Conservation (phyloP, 2,329 filamentous ascomycete genomes). For the Geosmithia flava region DNA sequence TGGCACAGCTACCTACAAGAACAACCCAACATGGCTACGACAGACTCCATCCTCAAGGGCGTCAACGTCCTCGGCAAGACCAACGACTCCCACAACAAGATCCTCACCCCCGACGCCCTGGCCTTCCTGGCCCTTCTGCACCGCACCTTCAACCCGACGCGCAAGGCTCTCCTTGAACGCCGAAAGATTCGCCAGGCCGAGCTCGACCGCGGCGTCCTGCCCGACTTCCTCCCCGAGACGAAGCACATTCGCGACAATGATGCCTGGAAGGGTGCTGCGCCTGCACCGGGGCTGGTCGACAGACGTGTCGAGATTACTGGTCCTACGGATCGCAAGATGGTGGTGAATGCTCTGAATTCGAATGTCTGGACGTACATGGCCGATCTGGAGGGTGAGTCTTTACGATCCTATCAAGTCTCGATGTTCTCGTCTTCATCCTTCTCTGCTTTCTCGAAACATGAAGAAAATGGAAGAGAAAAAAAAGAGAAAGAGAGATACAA, state of each 20-base stretch:
- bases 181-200: constrained; percentile 70
- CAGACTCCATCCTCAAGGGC: neutral
- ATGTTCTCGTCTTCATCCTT: too few relatives aligned
- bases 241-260: constrained; percentile 79
- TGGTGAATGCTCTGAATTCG: constrained; percentile 80
- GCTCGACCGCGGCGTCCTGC: constrained; percentile 68
- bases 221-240: constrained; percentile 81
- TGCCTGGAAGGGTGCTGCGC: constrained; percentile 74
- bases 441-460: too few relatives aligned
- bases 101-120: constrained; percentile 69
- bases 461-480: neutral
- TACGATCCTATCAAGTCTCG: neutral
- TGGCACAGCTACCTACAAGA: neutral
- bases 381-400: constrained; percentile 66
- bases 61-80: constrained; percentile 41
- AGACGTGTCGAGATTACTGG: constrained; percentile 83
- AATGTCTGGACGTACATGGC: constrained; percentile 94
- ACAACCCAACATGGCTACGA: neutral
- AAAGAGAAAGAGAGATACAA: neutral
- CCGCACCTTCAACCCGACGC: constrained; percentile 70
- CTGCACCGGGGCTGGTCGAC: constrained; percentile 74
- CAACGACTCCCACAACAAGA: constrained; percentile 62
- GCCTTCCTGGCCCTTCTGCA: constrained; percentile 79
- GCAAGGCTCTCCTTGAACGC: constrained; percentile 70
- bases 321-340: constrained; percentile 87